These are phyloP conservation scores for Chenopodium album DNA, from an alignment of 148 eudicot species.

Conservation along the genomic window DNA sequence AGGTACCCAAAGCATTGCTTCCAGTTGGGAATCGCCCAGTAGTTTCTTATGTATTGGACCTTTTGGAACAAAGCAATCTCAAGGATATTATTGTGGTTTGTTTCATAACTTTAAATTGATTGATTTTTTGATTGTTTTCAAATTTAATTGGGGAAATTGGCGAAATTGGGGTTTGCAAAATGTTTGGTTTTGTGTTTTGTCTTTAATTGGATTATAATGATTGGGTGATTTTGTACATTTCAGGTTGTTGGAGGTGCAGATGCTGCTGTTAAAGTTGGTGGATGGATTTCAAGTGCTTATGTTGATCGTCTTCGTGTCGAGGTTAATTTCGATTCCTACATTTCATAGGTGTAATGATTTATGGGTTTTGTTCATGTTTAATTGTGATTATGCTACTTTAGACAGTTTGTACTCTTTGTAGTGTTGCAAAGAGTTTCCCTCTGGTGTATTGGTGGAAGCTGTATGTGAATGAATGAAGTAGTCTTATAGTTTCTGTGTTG, in stretches of 20 bases:
- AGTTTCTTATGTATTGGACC: slow-evolving; percentile 78
- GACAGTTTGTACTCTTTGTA: slow-evolving; percentile 1
- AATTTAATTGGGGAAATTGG: not conserved
- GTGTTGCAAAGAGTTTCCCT: not conserved
- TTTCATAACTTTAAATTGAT: slow-evolving; percentile 6
- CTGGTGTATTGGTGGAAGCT: not conserved
- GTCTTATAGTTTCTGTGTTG: not conserved
- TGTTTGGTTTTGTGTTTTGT: not conserved
- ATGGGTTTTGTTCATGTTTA: not conserved
- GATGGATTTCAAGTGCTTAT: slow-evolving; percentile 83
- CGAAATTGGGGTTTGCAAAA: not conserved
- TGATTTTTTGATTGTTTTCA: not conserved
- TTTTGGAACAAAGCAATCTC: slow-evolving; percentile 79
- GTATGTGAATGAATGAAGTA: not conserved
- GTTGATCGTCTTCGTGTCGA: slow-evolving; percentile 85
- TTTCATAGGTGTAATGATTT: not conserved
- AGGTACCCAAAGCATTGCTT: slow-evolving; percentile 85
- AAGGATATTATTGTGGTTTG: slow-evolving; percentile 84
- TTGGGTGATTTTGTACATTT: slow-evolving; percentile 7
- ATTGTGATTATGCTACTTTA: not conserved
- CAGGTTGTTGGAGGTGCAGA: slow-evolving; percentile 95
- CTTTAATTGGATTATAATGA: slow-evolving; percentile 1
- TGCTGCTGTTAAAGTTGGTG: slow-evolving; percentile 66
- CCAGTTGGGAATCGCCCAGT: slow-evolving; percentile 94
- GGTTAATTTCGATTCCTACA: slow-evolving; percentile 33